Conservation (phyloP, 352 stramenopile species). For the Pythium dissotocum region DNA sequence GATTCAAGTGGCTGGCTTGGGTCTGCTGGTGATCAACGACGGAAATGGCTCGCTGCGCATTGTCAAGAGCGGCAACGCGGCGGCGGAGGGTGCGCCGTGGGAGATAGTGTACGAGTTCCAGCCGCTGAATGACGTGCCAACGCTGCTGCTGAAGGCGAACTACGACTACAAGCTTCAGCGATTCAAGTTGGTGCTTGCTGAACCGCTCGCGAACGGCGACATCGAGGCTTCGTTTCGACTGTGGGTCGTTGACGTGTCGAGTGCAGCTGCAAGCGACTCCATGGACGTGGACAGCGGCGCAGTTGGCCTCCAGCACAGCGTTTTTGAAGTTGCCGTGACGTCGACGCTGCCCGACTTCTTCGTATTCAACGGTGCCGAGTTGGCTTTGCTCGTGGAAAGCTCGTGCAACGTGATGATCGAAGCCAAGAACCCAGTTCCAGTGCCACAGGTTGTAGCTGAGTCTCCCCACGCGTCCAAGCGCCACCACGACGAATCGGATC, state of each 20-base stretch:
- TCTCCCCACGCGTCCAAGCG: slow-evolving; percentile 36
- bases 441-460: background rate
- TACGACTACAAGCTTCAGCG: slow-evolving; percentile 45
- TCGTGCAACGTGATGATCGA: slow-evolving; percentile 53
- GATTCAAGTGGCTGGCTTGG: slow-evolving; percentile 54
- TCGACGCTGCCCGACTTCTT: slow-evolving; percentile 55
- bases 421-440: slow-evolving; percentile 1
- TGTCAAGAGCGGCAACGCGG: slow-evolving; percentile 37
- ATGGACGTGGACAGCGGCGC: slow-evolving; percentile 40
- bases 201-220: slow-evolving; percentile 46
- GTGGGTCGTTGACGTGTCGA: slow-evolving; percentile 42
- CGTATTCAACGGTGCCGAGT: slow-evolving; percentile 42
- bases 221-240: slow-evolving; percentile 55
- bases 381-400: slow-evolving; percentile 65
- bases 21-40: slow-evolving; percentile 69
- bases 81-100: slow-evolving; percentile 37
- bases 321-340: slow-evolving; percentile 45
- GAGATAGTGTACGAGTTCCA: slow-evolving; percentile 51
- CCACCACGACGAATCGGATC: slow-evolving; percentile 48
- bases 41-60: slow-evolving; percentile 58
- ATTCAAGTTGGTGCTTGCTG: slow-evolving; percentile 48
- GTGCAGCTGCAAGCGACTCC: slow-evolving; percentile 13
- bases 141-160: slow-evolving; percentile 48
- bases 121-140: slow-evolving; percentile 36
- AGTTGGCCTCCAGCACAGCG: slow-evolving; percentile 42